Base-by-base conservation (phyloP, 169 alveolate genomes). In the Plasmodium gallinaceum region DNA sequence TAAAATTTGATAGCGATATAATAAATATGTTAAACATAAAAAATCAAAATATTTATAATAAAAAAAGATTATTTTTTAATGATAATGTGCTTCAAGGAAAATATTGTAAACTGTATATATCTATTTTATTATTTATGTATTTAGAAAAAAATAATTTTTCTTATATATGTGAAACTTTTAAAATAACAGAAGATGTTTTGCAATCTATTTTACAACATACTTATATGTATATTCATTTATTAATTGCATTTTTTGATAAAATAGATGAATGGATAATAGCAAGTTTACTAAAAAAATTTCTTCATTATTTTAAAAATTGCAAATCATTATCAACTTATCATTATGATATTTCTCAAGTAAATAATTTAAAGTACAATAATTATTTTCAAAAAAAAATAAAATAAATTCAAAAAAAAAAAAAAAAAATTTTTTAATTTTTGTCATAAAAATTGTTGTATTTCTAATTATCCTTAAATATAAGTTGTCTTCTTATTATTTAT, bases 1-100 rank as follows among this genome's bases (percentile, higher is more conserved):
- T 83, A 83, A 20, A 69, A 42, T 68, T 83, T 37, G 91, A 83
- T 68, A 68, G 83, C 24, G 91, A 83, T 65, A 43, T 83, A 37
- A 83, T 83, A 37, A 83, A 68, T 57, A 83, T 83, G 91, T 8
- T 83, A 32, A 39, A 68, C 51, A 66, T 83, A 46, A 52, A 32
- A 14, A 52, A 52, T 39, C 80, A 83, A 58, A 32, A 68, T 52
- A 57, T 52, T n/a, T 14, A 57, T 42, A 42, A 54, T 10, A 83
- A 68, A 43, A 83, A 54, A 64, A 69, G 16, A 18, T 16, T 14
- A 2, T 76, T 75, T 45, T 75, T 65, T 14, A 12, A 57, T 7
- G 54, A 46, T 46, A 58, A 76, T 46, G 18, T 18, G 4, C 46
- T 76, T 48, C 57, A 76, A 71, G 68, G 58, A 46, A 83, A 68